These are phyloP conservation scores for Fragaria vesca DNA, from an alignment of 306 rosid genomes.

Conservation along the genomic window DNA sequence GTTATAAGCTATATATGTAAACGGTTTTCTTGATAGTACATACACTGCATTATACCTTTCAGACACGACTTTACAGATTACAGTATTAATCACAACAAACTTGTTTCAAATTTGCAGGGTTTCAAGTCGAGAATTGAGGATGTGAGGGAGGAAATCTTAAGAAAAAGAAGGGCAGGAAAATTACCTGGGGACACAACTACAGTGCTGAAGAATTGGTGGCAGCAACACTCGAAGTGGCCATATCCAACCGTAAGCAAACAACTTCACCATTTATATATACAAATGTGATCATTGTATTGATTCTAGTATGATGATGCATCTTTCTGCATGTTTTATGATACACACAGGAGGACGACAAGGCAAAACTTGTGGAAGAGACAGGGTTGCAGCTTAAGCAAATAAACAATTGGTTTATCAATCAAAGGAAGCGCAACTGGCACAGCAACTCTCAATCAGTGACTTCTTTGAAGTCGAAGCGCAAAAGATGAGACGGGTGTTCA, in stretches of 20 bases:
- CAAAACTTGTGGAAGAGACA: constrained; percentile 97
- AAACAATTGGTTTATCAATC: constrained; percentile 98
- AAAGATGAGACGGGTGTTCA: constrained; percentile 43
- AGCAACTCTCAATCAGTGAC: constrained; percentile 93
- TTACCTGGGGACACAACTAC: constrained; percentile 97
- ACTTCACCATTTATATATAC: neutral
- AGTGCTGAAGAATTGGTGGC: constrained; percentile 97
- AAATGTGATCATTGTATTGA: neutral
- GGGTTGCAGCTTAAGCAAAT: constrained; percentile 98
- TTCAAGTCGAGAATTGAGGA: constrained; percentile 97
- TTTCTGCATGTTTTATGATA: neutral
- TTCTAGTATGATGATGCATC: neutral
- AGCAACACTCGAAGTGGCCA: constrained; percentile 98
- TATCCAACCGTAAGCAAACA: constrained; percentile 82
- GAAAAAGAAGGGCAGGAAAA: constrained; percentile 98
- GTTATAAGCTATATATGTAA: neutral
- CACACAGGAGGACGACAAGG: constrained; percentile 94
- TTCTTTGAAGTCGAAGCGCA: constrained; percentile 96
- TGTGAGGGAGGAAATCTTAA: constrained; percentile 91
- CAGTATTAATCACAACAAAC: neutral
- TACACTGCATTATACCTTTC: neutral
- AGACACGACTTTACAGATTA: neutral
- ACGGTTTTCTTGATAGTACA: neutral
- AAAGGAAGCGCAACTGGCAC: constrained; percentile 98
- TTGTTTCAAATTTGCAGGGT: constrained; percentile 46